phyloP scores from a whole-genome alignment of 768 basidiomycete genomes.

The Galerina marginata region DNA sequence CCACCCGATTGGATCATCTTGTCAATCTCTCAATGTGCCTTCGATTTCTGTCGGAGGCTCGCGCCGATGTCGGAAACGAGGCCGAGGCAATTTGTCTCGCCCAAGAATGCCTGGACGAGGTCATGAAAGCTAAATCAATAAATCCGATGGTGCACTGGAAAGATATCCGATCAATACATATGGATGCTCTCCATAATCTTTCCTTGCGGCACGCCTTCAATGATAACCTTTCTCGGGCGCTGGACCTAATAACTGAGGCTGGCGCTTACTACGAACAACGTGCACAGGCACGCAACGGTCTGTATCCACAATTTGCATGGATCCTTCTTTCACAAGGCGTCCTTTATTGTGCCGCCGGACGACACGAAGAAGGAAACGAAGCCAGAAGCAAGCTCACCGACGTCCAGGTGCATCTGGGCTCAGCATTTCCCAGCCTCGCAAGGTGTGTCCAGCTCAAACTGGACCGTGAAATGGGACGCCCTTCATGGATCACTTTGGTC shows the following conservation, averaged over 20 bases:
- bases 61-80: neutral
- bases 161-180: neutral
- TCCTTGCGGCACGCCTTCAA: neutral
- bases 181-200: neutral
- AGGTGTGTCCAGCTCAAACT: neutral
- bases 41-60: neutral
- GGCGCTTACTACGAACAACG: constrained; percentile 2
- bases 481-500: neutral
- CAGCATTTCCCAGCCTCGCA: neutral
- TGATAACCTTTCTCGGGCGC: neutral
- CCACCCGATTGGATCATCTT: neutral
- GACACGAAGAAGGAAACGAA: constrained; percentile 9
- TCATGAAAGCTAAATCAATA: neutral
- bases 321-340: constrained; percentile 1
- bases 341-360: constrained; percentile 9
- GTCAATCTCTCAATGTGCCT: neutral
- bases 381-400: neutral
- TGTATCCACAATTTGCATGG: constrained; percentile 1
- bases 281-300: constrained; percentile 6
- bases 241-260: constrained; percentile 1
- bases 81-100: neutral
- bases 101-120: neutral
- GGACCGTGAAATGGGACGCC: neutral
- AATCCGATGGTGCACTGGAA: neutral
- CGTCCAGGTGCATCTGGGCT: neutral